phyloP scores from a whole-genome alignment of 2,329 filamentous ascomycete species.

The Aspergillus sp. region DNA sequence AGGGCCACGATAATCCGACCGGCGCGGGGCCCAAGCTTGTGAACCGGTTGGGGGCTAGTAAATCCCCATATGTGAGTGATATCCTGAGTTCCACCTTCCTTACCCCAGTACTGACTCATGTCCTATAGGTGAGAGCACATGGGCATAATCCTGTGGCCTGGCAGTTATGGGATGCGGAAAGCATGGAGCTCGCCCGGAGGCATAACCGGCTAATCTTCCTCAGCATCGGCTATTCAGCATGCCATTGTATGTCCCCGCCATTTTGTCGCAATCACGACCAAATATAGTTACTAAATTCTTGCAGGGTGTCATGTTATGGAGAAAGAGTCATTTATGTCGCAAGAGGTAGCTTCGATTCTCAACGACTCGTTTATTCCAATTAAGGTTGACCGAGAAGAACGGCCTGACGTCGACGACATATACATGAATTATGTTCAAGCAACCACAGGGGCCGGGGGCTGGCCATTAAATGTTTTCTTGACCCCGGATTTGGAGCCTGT shows the following conservation, averaged over 20 bases:
- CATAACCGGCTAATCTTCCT: slow-evolving; percentile 89
- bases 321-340: slow-evolving; percentile 84
- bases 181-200: slow-evolving; percentile 71
- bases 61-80: slow-evolving; percentile 65
- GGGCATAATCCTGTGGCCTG: slow-evolving; percentile 82
- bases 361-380: slow-evolving; percentile 89
- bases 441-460: slow-evolving; percentile 84
- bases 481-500: slow-evolving; percentile 91
- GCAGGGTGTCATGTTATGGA: slow-evolving; percentile 87
- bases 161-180: slow-evolving; percentile 82
- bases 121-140: slow-evolving; percentile 65
- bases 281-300: slow-evolving; percentile 17
- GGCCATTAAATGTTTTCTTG: slow-evolving; percentile 95
- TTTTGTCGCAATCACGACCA: neutral
- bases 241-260: slow-evolving; percentile 70
- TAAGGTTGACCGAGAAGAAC: slow-evolving; percentile 89
- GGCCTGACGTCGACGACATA: slow-evolving; percentile 89
- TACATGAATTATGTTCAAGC: slow-evolving; percentile 99
- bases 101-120: slow-evolving; percentile 14
- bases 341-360: slow-evolving; percentile 74
- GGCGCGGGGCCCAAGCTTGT: slow-evolving; percentile 38
- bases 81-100: neutral
- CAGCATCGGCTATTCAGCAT: slow-evolving; percentile 92
- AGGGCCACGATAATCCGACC: slow-evolving; percentile 19
- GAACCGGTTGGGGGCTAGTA: slow-evolving; percentile 61